Conservation (phyloP, 2,329 filamentous ascomycete genomes). For the Geosmithia flava region DNA sequence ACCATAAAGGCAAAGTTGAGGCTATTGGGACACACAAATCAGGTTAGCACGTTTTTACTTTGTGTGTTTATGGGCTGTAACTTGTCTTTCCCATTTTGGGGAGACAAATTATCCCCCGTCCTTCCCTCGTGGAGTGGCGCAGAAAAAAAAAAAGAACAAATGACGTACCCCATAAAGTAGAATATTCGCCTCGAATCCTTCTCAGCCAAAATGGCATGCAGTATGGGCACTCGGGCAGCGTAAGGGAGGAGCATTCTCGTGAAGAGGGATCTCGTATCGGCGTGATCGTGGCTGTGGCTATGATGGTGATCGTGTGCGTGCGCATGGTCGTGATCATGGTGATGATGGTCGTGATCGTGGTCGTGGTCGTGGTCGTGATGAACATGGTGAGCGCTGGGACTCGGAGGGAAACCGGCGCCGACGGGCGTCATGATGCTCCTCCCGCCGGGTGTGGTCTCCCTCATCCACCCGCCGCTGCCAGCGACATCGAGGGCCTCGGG, state of each 20-base stretch:
- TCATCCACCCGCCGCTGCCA: slow-evolving; percentile 22
- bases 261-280: slow-evolving; percentile 46
- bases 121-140: too few species aligned
- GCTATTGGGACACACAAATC: slow-evolving; percentile 32
- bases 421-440: slow-evolving; percentile 23
- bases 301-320: slow-evolving; percentile 6
- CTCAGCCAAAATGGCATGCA: slow-evolving; percentile 78
- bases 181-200: slow-evolving; percentile 91
- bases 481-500: slow-evolving; percentile 16
- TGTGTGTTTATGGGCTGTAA: too few species aligned
- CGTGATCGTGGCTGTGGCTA: slow-evolving; percentile 9
- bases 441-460: slow-evolving; percentile 25
- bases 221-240: slow-evolving; percentile 59
- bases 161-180: slow-evolving; percentile 83
- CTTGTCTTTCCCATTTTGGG: too few species aligned
- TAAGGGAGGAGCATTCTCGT: slow-evolving; percentile 62
- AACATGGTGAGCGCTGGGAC: slow-evolving; percentile 5
- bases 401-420: slow-evolving; percentile 12
- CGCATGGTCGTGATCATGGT: slow-evolving; percentile 13
- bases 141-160: too few species aligned
- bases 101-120: too few species aligned
- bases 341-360: slow-evolving; percentile 11
- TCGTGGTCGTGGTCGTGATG: slow-evolving; percentile 6
- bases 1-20: slow-evolving; percentile 94
- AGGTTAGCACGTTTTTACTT: slow-evolving; percentile 5